Evolutionary conservation across 108 stramenopile species (phyloP), one percentile per base, ranked within the genome.

Genomic region (Cylindrotheca fusiformis): DNA sequence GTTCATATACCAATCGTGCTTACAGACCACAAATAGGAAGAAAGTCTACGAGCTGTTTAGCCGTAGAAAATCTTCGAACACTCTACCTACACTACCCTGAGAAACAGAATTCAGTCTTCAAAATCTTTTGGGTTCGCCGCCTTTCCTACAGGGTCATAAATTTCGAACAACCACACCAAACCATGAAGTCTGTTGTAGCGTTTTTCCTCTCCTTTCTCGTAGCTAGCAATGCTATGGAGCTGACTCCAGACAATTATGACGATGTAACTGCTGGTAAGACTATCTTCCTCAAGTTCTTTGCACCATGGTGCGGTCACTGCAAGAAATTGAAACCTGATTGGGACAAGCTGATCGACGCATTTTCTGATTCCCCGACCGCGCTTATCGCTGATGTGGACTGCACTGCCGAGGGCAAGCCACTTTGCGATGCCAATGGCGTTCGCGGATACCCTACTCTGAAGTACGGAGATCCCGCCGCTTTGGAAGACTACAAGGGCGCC

Each of bases 331-430:
- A 76, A 68, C 84, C 84, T 8, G 86, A 87, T 52, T 88, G 91
- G 87, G 84, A 92, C 69, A 81, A 82, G 73, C 83, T 94, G 58
- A 87, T 81, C 46, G 87, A 76, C 12, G 87, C 72, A 12, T 89
- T 71, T 57, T 59, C 65, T 18, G 75, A 63, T 8, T 60, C 64
- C 33, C 14, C 72, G 30, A 79, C 59, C 63, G 64, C 74, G 26
- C 75, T 91, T 22, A 57, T 97, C 55, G 92, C 79, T 52, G 91
- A 95, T 46, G 91, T 95, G 17, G 94, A 95, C 83, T 95, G 92
- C 55, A 93, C 87, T 17, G 73, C 69, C 52, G 85, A 91, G 25
- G 81, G 76, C 49, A 65, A 82, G 55, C 72, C 68, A 2, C 72
- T 97, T 30, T 94, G 90, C 49, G 75, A 86, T 32, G 75, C 66